A percentile compares a stretch with the other conserved stretches of the same genome.
These are phyloP conservation scores for Rosa hybrid DNA, from an alignment of 331 rosid species.

Conservation along the genomic window DNA sequence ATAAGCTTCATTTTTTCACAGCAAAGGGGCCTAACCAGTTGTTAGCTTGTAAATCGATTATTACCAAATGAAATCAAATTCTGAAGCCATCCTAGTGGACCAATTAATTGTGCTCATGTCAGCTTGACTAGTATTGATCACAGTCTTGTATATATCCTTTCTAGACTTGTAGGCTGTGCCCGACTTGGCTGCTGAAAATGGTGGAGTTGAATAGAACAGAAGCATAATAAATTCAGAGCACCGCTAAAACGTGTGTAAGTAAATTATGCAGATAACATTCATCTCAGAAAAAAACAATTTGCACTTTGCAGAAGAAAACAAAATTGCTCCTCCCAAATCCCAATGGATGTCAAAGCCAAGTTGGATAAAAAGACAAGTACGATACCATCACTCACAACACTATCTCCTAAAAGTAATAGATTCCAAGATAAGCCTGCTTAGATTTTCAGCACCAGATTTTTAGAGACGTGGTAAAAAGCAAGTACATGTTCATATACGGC, in stretches of 20 bases:
- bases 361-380: constrained; percentile 10
- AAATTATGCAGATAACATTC: background rate
- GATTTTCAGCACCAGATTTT: background rate
- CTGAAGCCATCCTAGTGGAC: background rate
- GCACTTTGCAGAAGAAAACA: background rate
- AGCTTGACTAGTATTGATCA: background rate
- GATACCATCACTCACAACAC: constrained; percentile 21
- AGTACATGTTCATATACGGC: background rate
- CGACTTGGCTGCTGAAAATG: background rate
- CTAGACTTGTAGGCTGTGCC: background rate
- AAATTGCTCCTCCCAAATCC: constrained; percentile 21
- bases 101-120: background rate
- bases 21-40: background rate
- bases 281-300: background rate
- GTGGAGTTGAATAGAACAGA: constrained; percentile 13
- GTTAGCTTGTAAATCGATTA: background rate
- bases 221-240: background rate
- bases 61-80: background rate
- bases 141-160: background rate
- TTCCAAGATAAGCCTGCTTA: background rate
- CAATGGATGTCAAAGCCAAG: constrained; percentile 14
- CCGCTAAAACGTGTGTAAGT: background rate
- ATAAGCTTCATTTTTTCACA: background rate
- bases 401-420: constrained; percentile 14
- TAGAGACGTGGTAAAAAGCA: background rate